Conservation (phyloP, 371 early-diverging fungal species). For the Rhizopus stolonifer region DNA sequence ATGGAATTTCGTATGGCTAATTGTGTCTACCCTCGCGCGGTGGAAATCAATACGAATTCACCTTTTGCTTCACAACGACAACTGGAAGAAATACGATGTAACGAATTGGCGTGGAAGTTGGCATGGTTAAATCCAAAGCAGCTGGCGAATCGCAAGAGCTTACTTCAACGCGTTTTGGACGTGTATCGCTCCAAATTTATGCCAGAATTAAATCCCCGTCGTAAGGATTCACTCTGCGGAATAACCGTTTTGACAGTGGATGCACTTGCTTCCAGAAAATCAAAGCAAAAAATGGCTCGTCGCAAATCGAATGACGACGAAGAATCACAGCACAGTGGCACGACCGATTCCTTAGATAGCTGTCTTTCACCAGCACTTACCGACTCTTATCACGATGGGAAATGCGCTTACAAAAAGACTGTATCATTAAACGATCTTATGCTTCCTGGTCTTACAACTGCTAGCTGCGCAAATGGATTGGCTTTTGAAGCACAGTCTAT, state of each 20-base stretch:
- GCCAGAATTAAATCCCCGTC: conserved; percentile 38
- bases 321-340: conserved; percentile 34
- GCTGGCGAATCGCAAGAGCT: conserved; percentile 42
- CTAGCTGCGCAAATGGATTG: conserved; percentile 4
- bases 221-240: conserved; percentile 33
- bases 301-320: conserved; percentile 14
- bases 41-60: conserved; percentile 29
- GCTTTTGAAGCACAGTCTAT: conserved; percentile 5
- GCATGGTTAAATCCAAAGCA: conserved; percentile 54
- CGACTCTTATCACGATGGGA: not conserved
- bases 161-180: conserved; percentile 50
- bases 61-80: conserved; percentile 35
- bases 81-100: conserved; percentile 47
- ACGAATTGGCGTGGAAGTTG: conserved; percentile 52
- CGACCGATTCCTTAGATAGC: conserved; percentile 35
- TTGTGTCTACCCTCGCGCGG: conserved; percentile 50
- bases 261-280: conserved; percentile 15
- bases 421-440: conserved; percentile 15
- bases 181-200: conserved; percentile 44
- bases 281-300: not conserved
- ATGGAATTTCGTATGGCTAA: conserved; percentile 37
- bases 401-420: not conserved
- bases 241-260: conserved; percentile 24
- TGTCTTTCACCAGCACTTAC: conserved; percentile 10
- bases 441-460: conserved; percentile 10